Evolutionary conservation across 352 stramenopile genomes (phyloP).

Genomic region (Pythium sp.): DNA sequence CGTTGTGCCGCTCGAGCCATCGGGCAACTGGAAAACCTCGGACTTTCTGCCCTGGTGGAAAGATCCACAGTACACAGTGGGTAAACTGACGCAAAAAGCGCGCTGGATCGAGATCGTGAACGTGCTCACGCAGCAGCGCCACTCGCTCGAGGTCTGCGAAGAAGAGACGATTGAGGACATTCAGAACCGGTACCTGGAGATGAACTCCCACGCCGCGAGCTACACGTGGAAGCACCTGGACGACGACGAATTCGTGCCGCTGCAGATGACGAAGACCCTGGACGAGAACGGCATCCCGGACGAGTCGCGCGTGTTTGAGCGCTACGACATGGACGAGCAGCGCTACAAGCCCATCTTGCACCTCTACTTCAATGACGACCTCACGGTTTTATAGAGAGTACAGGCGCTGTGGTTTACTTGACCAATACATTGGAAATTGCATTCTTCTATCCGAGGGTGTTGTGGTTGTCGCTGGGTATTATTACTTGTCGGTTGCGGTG

Average conservation of each 20-base stretch:
- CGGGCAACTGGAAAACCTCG: conserved; percentile 65
- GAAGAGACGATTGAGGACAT: conserved; percentile 90
- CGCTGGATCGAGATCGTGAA: conserved; percentile 89
- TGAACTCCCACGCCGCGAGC: conserved; percentile 88
- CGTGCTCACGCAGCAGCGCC: conserved; percentile 84
- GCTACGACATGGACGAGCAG: conserved; percentile 87
- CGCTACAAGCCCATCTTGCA: conserved; percentile 86
- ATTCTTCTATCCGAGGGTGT: background rate
- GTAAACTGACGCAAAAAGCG: conserved; percentile 62
- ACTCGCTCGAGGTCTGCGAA: conserved; percentile 79
- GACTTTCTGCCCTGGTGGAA: conserved; percentile 87
- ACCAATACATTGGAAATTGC: background rate
- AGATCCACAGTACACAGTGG: conserved; percentile 71
- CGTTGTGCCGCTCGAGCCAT: conserved; percentile 80
- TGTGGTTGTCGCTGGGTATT: background rate
- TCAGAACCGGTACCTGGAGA: conserved; percentile 77
- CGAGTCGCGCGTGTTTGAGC: conserved; percentile 76
- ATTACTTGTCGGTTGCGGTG: background rate
- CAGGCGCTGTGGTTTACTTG: background rate
- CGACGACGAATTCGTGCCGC: conserved; percentile 84
- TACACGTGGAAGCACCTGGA: conserved; percentile 92
- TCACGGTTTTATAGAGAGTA: conserved; percentile 62
- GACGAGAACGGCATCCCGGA: conserved; percentile 88
- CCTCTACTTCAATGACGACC: conserved; percentile 93
- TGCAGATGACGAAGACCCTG: conserved; percentile 87